Conservation (phyloP, 495 filamentous ascomycete genomes). For the Delitschia confertaspora region DNA sequence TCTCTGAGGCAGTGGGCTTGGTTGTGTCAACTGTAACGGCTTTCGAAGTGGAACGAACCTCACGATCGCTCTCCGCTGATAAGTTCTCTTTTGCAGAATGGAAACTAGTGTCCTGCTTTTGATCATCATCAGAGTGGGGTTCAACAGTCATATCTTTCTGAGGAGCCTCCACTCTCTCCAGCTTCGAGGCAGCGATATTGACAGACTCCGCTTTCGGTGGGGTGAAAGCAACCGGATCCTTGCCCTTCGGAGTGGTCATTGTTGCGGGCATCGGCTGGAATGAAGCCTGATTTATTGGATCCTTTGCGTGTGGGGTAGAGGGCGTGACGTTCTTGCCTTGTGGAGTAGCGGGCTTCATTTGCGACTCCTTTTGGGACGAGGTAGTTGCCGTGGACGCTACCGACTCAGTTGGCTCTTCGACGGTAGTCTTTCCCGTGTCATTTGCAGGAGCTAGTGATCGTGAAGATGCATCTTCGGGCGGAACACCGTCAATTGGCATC, state of each 20-base stretch:
- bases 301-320: neutral
- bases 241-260: neutral
- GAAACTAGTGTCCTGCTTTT: slow-evolving; percentile 19
- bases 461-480: too few species aligned
- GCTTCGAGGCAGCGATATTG: neutral
- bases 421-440: too few species aligned
- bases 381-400: too few species aligned
- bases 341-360: too few species aligned
- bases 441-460: too few species aligned
- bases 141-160: neutral
- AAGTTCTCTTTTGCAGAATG: slow-evolving; percentile 15
- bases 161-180: neutral
- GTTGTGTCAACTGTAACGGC: neutral
- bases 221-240: neutral
- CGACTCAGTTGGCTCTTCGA: too few species aligned
- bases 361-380: too few species aligned
- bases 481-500: too few species aligned
- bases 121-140: slow-evolving; percentile 16
- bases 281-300: neutral
- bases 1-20: neutral
- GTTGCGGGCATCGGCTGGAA: neutral
- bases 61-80: neutral
- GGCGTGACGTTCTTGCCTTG: too few species aligned
- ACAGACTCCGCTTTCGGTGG: neutral
- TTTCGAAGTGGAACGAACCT: neutral